These are phyloP conservation scores for Aspergillus uvarum DNA, from an alignment of 2,329 filamentous ascomycete species.

Conservation along the genomic window DNA sequence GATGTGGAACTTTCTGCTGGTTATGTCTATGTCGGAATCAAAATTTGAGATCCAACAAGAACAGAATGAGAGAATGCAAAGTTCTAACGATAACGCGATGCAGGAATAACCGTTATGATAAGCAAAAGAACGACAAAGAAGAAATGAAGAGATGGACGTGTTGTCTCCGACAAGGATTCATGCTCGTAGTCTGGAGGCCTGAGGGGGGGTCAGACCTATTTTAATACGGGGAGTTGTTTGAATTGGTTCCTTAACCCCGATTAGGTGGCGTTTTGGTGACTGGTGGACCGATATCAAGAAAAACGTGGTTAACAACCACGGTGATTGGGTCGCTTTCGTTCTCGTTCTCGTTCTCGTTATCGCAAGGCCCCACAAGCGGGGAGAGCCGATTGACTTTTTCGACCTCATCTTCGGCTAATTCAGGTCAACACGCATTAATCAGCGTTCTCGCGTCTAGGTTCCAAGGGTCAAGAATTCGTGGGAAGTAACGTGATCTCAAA, in stretches of 20 bases:
- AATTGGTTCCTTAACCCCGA: not conserved
- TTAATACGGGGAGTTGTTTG: not conserved
- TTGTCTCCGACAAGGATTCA: not conserved
- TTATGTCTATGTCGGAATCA: no score
- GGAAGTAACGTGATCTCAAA: no score
- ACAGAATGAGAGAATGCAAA: not conserved
- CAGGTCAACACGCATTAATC: not conserved
- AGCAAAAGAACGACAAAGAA: slow-evolving; percentile 4
- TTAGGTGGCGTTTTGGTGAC: slow-evolving; percentile 4
- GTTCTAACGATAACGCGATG: not conserved
- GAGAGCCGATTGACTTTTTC: not conserved
- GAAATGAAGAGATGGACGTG: not conserved
- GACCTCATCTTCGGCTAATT: not conserved
- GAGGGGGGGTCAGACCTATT: not conserved
- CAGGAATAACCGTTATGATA: not conserved
- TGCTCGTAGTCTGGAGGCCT: not conserved
- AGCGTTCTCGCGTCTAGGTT: not conserved
- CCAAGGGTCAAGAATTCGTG: no score
- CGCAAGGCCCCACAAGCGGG: slow-evolving; percentile 18
- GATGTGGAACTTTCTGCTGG: no score
- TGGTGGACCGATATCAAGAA: slow-evolving; percentile 12
- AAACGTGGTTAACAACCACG: not conserved
- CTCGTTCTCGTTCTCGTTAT: slow-evolving; percentile 30
- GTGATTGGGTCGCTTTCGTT: slow-evolving; percentile 22
- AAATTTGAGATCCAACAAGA: no score